Percentiles rank a stretch among this genome's conserved stretches.
Evolutionary conservation across 805 yeast species (phyloP).

Genomic region (Saccharomycopsis selenospora): DNA sequence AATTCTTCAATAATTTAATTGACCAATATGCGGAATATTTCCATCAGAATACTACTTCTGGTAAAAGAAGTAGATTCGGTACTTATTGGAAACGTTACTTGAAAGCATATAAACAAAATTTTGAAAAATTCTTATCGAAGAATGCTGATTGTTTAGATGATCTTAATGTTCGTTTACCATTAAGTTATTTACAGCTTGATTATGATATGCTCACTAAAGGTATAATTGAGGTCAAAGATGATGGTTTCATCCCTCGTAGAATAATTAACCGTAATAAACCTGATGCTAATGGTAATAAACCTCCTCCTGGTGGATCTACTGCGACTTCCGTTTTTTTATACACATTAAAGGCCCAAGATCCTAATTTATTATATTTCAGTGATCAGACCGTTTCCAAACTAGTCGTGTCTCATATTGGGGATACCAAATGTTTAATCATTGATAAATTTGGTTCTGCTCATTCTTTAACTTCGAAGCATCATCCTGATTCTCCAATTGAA

Average conservation of each 20-base stretch:
- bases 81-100: constrained; percentile 84
- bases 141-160: constrained; percentile 40
- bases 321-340: constrained; percentile 60
- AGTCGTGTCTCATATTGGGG: constrained; percentile 87
- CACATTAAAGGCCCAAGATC: constrained; percentile 31
- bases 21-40: constrained; percentile 49
- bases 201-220: constrained; percentile 41
- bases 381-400: constrained; percentile 59
- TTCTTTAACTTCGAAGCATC: constrained; percentile 72
- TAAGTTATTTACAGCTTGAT: constrained; percentile 62
- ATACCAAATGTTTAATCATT: constrained; percentile 79
- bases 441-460: constrained; percentile 77
- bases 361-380: constrained; percentile 36
- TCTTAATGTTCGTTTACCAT: constrained; percentile 49
- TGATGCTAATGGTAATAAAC: constrained; percentile 24
- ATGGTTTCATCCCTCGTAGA: not conserved
- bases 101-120: constrained; percentile 34
- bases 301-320: constrained; percentile 55
- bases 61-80: constrained; percentile 29
- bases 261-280: not conserved
- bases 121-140: constrained; percentile 29
- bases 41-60: constrained; percentile 26
- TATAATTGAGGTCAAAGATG: constrained; percentile 22
- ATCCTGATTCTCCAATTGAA: constrained; percentile 79
- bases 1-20: constrained; percentile 38